Conservation (phyloP, 139 green algal species). For the Bryopsis sp. region DNA sequence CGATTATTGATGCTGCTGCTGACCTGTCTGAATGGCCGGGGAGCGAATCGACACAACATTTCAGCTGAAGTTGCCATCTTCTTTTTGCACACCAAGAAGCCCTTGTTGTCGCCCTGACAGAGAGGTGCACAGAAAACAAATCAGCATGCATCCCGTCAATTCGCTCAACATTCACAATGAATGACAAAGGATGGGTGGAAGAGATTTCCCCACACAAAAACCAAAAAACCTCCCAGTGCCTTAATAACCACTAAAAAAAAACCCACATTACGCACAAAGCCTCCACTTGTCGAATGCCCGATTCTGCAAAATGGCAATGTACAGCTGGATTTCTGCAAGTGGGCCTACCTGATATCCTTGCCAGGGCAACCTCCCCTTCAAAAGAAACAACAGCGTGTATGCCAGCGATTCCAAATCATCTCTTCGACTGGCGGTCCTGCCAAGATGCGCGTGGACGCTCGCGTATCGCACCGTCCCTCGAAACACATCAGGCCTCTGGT, state of each 20-base stretch:
- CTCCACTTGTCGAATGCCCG: no score
- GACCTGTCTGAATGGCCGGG: conserved; percentile 78
- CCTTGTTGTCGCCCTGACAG: conserved; percentile 98
- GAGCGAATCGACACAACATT: conserved; percentile 93
- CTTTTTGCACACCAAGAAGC: conserved; percentile 99
- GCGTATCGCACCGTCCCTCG: conserved; percentile 95
- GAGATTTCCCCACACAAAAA: no score
- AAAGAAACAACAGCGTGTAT: conserved; percentile 98
- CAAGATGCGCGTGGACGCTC: conserved; percentile 94
- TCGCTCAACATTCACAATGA: no score
- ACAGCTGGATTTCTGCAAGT: no score
- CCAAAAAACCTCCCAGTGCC: no score
- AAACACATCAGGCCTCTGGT: conserved; percentile 98
- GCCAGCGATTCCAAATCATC: conserved; percentile 97
- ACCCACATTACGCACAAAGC: no score
- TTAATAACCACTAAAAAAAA: no score
- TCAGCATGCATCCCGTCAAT: no score
- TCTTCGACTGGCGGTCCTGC: conserved; percentile 80
- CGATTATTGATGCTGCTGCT: no score
- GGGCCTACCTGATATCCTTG: conserved; percentile 31
- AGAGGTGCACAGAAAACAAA: no score
- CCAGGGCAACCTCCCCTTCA: conserved; percentile 87
- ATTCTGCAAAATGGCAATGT: no score
- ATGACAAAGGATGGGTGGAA: no score
- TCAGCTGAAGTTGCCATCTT: conserved; percentile 97